Base-by-base conservation (phyloP, 352 stramenopile genomes). In the Poterioochromonas sp. region DNA sequence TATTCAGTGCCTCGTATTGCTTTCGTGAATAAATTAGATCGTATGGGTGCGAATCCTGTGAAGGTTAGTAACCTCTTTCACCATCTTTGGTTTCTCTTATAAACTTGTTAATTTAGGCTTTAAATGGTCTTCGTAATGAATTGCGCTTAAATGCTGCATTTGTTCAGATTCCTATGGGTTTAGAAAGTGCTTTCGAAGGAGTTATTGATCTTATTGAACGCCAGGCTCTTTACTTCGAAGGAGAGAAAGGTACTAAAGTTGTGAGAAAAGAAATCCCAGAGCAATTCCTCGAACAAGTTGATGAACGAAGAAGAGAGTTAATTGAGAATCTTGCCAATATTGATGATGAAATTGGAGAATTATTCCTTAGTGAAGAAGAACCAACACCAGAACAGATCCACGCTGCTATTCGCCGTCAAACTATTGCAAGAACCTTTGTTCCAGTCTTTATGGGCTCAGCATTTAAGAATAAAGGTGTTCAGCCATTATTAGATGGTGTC, bases 21-120 rank as follows among this genome's bases (percentile, higher is more conserved):
- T 26, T 99, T 99, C 84, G 95, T 99, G 82, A 99, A 99, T 88
- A 99, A 99, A 85, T 88, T 99, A 15, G 96, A 99, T 86, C 88
- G 96, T 82, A 92, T 96, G 85, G 95, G 95, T 65, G 91, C 91
- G 20, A 98, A 98, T 86, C 94, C 95, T 3, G 92, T 87, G 83
- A 95, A 95, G 81, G 90, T 94, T 41, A 41, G 63, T 47, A 26
- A 81, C 43, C 18, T 41, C 34, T 40, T 79, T 41, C 44, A 39
- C 32, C 15, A 26, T 15, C 15, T 15, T 58, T 26, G 47, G 15
- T 26, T 26, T 58, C 15, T 26, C 26, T 26, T 26, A 26, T 15
- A 26, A 26, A 26, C 15, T 58, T 58, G 15, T 92, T 93, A 70
- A 51, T 41, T 3, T 82, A 81, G 64, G 82, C 86, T 11, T 87